Evolutionary conservation across 1,284 basidiomycete species (phyloP).

Genomic region (Ustilago vetiveriae): DNA sequence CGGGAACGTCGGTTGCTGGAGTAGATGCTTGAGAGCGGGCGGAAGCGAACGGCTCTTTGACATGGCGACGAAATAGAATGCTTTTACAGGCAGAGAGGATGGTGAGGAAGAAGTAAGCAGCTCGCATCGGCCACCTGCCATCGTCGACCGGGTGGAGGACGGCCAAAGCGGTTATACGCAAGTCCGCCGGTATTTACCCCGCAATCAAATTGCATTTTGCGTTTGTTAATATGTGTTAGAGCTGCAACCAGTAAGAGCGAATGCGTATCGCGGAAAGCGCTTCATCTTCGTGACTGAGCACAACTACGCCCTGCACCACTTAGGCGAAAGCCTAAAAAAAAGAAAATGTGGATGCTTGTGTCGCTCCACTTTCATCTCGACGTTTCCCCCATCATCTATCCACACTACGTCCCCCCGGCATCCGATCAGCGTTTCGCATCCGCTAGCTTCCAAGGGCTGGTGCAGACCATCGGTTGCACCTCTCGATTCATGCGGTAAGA

Average conservation of each 20-base stretch:
- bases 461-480: too few species aligned
- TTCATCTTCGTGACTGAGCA: not conserved
- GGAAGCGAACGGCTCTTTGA: constrained; percentile 63
- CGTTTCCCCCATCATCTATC: not conserved
- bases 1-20: constrained; percentile 76
- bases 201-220: not conserved
- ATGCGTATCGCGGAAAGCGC: constrained; percentile 9
- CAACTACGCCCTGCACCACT: too few species aligned
- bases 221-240: not conserved
- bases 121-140: not conserved
- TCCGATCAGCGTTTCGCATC: not conserved
- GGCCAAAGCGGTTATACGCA: not conserved
- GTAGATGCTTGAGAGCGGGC: constrained; percentile 75
- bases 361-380: not conserved
- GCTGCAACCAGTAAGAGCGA: not conserved
- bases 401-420: too few species aligned
- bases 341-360: not conserved
- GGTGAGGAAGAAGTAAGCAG: not conserved
- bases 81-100: not conserved
- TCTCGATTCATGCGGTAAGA: too few species aligned
- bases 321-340: too few species aligned
- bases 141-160: not conserved
- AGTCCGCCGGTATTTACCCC: not conserved
- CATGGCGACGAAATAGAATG: constrained; percentile 8
- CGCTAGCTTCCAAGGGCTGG: not conserved